Percentiles rank a stretch among this genome's conserved stretches.
Conservation (phyloP, 2,329 filamentous ascomycete genomes). For the Canariomyces notabilis region DNA sequence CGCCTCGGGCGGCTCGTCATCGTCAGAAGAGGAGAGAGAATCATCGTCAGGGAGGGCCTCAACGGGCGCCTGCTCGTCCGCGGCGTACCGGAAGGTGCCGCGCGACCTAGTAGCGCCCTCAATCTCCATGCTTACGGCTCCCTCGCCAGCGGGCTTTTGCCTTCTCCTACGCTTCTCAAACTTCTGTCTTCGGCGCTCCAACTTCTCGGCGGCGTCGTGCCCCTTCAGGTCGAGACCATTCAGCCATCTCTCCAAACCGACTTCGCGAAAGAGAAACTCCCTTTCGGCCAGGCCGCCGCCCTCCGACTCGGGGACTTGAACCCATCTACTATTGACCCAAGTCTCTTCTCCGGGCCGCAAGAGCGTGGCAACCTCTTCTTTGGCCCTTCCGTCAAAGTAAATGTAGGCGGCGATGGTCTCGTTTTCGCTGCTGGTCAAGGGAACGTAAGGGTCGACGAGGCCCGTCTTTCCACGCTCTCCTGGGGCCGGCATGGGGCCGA, state of each 20-base stretch:
- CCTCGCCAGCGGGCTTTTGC: constrained; percentile 46
- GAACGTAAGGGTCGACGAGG: constrained; percentile 78
- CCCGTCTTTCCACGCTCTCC: constrained; percentile 45
- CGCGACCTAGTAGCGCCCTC: constrained; percentile 41
- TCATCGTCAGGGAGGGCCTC: constrained; percentile 65
- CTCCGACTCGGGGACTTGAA: constrained; percentile 84
- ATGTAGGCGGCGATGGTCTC: constrained; percentile 98
- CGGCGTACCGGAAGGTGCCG: constrained; percentile 73
- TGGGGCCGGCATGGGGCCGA: constrained; percentile 61
- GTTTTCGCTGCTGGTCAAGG: constrained; percentile 86
- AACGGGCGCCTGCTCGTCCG: constrained; percentile 67
- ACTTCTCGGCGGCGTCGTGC: constrained; percentile 80
- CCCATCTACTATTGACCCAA: constrained; percentile 98
- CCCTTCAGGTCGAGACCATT: constrained; percentile 95
- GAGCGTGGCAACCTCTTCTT: constrained; percentile 95
- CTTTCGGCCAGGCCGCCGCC: constrained; percentile 92
- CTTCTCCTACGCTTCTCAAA: constrained; percentile 64
- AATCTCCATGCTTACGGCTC: constrained; percentile 32
- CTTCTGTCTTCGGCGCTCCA: constrained; percentile 83
- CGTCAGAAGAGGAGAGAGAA: constrained; percentile 67
- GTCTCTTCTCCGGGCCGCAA: constrained; percentile 92
- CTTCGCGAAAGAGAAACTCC: constrained; percentile 95
- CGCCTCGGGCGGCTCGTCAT: constrained; percentile 87
- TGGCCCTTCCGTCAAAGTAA: constrained; percentile 91
- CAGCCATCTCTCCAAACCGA: constrained; percentile 91